Conservation (phyloP, 1,284 basidiomycete species). For the Wolfiporia cocos region DNA sequence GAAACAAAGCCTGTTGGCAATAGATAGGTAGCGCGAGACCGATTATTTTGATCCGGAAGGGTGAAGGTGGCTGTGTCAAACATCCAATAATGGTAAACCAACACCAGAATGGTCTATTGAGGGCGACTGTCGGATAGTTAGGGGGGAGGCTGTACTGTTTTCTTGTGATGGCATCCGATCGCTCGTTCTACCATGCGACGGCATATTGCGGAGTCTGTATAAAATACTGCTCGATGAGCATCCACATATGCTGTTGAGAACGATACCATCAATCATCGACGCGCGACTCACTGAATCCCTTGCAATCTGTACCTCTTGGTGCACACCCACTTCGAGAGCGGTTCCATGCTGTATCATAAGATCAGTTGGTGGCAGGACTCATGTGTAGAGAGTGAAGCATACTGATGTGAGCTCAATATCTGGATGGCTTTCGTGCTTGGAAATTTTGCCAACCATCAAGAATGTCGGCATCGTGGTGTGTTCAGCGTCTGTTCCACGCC, state of each 20-base stretch:
- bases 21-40: no score
- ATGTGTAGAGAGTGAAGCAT: not conserved
- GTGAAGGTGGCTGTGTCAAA: no score
- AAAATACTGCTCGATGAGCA: not conserved
- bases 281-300: conserved; percentile 1
- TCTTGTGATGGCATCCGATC: no score
- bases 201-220: not conserved
- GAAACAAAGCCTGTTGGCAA: no score
- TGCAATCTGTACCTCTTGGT: not conserved
- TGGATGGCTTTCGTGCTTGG: conserved; percentile 5
- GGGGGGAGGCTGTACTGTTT: no score
- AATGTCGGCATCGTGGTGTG: conserved; percentile 33
- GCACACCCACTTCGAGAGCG: conserved; percentile 1
- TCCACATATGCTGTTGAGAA: no score
- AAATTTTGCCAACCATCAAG: conserved; percentile 32
- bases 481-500: conserved; percentile 36
- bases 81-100: no score
- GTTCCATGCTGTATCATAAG: not conserved
- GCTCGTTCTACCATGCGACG: not conserved
- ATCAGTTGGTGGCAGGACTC: no score
- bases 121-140: no score
- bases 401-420: not conserved
- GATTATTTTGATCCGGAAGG: no score
- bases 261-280: no score
- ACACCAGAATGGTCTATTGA: no score